These are phyloP conservation scores for Picocystis sp. DNA, from an alignment of 163 green algal species.

Conservation along the genomic window DNA sequence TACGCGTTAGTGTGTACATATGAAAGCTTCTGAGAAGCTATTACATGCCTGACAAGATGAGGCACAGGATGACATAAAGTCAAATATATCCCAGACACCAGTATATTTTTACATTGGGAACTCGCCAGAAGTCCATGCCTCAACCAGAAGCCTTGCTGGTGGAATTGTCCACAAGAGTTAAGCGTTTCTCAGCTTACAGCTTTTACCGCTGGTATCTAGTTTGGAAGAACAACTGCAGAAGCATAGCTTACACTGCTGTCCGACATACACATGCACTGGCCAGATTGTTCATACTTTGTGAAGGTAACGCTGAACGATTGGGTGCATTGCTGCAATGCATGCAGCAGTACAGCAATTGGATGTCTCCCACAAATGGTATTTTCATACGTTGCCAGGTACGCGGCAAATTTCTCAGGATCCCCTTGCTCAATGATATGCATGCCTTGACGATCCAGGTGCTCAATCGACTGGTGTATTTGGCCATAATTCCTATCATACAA, in stretches of 20 bases:
- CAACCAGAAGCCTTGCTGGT: no score
- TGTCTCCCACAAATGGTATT: conserved; percentile 94
- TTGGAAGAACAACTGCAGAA: conserved; percentile 32
- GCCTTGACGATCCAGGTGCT: conserved; percentile 60
- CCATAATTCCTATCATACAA: conserved; percentile 45
- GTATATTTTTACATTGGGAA: no score
- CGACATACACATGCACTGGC: conserved; percentile 21
- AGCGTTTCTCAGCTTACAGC: no score
- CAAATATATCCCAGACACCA: no score
- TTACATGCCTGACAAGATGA: no score
- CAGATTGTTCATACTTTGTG: conserved; percentile 72
- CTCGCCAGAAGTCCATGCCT: no score
- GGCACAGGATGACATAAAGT: no score
- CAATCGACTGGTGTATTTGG: conserved; percentile 65
- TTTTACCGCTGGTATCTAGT: no score
- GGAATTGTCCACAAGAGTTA: no score
- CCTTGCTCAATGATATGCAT: conserved; percentile 80
- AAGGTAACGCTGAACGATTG: conserved; percentile 40
- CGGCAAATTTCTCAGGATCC: conserved; percentile 40
- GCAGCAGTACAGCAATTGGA: conserved; percentile 73
- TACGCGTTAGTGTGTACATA: no score
- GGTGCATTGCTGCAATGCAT: conserved; percentile 26
- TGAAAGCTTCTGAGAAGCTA: no score
- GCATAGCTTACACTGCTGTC: conserved; percentile 85
- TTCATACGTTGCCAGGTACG: conserved; percentile 45